phyloP scores from a whole-genome alignment of 257 asterid genomes.

The Solanum gracilifrons region DNA sequence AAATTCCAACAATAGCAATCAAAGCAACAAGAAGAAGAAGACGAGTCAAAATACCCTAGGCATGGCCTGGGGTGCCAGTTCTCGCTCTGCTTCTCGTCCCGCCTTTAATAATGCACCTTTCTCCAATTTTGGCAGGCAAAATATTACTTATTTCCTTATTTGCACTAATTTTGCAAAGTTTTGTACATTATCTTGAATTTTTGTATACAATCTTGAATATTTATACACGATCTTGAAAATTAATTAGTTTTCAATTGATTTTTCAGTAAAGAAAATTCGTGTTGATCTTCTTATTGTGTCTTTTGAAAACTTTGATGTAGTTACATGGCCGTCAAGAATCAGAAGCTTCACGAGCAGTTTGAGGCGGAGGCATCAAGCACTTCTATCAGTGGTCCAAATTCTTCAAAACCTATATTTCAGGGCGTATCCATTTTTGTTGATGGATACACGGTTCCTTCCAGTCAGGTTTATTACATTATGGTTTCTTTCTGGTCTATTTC shows the following conservation, averaged over 20 bases:
- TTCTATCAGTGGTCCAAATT: slow-evolving; percentile 36
- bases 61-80: slow-evolving; percentile 87
- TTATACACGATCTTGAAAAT: no score
- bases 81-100: slow-evolving; percentile 56
- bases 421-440: slow-evolving; percentile 92
- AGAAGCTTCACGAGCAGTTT: slow-evolving; percentile 76
- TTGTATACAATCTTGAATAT: neutral
- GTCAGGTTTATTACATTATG: slow-evolving; percentile 46
- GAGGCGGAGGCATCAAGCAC: slow-evolving; percentile 81
- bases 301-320: slow-evolving; percentile 30
- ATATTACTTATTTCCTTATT: neutral
- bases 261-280: neutral
- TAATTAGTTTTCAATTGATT: no score
- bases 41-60: slow-evolving; percentile 67
- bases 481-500: neutral
- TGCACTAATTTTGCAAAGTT: neutral
- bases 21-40: slow-evolving; percentile 39
- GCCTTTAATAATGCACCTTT: slow-evolving; percentile 60
- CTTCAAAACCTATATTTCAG: slow-evolving; percentile 43
- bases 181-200: neutral
- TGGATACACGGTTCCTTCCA: slow-evolving; percentile 93
- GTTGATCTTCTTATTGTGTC: neutral
- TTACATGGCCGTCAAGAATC: slow-evolving; percentile 88
- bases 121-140: slow-evolving; percentile 70
- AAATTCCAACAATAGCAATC: slow-evolving; percentile 24